Conservation (phyloP, 352 stramenopile genomes). For the Pythium coloratum region DNA sequence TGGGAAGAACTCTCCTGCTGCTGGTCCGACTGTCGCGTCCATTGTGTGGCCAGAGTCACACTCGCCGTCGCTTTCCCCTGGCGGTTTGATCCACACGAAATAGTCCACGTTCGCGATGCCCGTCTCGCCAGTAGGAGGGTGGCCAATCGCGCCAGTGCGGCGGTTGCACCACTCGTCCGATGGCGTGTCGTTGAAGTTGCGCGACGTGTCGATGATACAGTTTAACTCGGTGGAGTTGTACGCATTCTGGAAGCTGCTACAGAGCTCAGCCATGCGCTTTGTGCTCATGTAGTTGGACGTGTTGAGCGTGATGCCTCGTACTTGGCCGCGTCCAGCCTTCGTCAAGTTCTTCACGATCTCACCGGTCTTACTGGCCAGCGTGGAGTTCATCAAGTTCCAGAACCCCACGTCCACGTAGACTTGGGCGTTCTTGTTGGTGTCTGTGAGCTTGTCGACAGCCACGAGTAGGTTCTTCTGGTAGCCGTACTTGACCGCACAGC, state of each 20-base stretch:
- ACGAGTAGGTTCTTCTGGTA: conserved; percentile 55
- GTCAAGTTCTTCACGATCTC: conserved; percentile 45
- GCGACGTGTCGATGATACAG: conserved; percentile 69
- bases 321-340: conserved; percentile 38
- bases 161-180: conserved; percentile 74
- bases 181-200: conserved; percentile 50
- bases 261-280: conserved; percentile 47
- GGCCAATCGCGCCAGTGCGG: conserved; percentile 50
- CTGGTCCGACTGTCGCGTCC: conserved; percentile 37
- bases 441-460: conserved; percentile 39
- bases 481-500: conserved; percentile 39
- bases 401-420: conserved; percentile 67
- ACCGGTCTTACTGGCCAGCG: conserved; percentile 18
- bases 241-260: conserved; percentile 48
- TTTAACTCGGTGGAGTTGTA: conserved; percentile 5
- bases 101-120: conserved; percentile 58
- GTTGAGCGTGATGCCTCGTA: conserved; percentile 57
- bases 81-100: conserved; percentile 73
- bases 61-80: conserved; percentile 62
- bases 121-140: conserved; percentile 52
- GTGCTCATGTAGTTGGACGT: conserved; percentile 74
- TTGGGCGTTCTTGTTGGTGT: conserved; percentile 48
- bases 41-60: conserved; percentile 30
- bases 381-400: conserved; percentile 40
- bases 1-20: conserved; percentile 48